phyloP scores from a whole-genome alignment of 129 eudicot genomes.

The Kitagawia praeruptora region DNA sequence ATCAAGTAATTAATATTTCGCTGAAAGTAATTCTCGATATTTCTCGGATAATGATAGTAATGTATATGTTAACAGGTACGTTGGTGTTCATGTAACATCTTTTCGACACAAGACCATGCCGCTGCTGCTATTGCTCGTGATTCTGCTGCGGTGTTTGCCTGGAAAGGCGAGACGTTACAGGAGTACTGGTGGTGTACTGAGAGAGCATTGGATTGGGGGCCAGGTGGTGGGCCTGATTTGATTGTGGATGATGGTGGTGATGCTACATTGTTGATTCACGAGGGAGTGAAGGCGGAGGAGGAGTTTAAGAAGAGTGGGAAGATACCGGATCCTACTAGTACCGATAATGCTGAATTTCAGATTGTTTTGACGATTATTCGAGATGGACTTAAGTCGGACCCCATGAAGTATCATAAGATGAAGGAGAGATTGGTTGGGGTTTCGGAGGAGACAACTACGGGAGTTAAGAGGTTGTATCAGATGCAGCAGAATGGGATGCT shows the following conservation, averaged over 20 bases:
- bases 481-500: slow-evolving; percentile 52
- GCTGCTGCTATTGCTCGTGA: background rate
- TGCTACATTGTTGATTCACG: background rate
- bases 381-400: slow-evolving; percentile 12
- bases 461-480: slow-evolving; percentile 54
- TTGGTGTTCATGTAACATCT: background rate
- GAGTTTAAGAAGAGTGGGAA: background rate
- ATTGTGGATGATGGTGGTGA: background rate
- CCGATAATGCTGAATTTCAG: background rate
- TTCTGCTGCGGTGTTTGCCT: background rate
- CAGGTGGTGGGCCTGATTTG: background rate
- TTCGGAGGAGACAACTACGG: slow-evolving; percentile 50
- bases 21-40: too few relatives aligned
- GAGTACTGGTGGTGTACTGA: slow-evolving; percentile 4
- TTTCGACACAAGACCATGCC: background rate
- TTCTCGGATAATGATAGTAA: too few relatives aligned
- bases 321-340: background rate
- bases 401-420: slow-evolving; percentile 34
- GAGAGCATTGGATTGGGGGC: background rate
- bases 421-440: slow-evolving; percentile 28
- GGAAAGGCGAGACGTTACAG: background rate
- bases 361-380: background rate
- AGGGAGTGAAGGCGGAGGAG: background rate
- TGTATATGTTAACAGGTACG: background rate
- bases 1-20: too few relatives aligned